phyloP scores from a whole-genome alignment of 2,329 filamentous ascomycete species.

The Neopestalotiopsis sp. region DNA sequence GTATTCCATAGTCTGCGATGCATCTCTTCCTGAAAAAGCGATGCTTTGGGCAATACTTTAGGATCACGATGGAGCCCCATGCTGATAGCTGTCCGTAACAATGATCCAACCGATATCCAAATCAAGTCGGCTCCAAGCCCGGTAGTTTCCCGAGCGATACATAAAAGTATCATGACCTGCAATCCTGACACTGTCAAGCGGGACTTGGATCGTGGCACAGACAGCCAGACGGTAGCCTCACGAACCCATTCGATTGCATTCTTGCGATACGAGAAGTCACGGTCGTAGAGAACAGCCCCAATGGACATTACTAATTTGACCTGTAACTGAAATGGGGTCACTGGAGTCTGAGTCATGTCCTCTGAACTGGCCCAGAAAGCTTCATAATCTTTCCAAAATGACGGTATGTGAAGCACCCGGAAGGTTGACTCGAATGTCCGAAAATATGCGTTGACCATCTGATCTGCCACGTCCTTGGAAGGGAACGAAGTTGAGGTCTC shows the following conservation, averaged over 20 bases:
- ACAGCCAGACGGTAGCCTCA: slow-evolving; percentile 60
- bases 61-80: slow-evolving; percentile 59
- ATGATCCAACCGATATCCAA: slow-evolving; percentile 51
- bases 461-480: slow-evolving; percentile 46
- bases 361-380: slow-evolving; percentile 47
- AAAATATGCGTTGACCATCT: slow-evolving; percentile 55
- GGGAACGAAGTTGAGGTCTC: slow-evolving; percentile 50
- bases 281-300: slow-evolving; percentile 56
- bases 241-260: slow-evolving; percentile 61
- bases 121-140: slow-evolving; percentile 49
- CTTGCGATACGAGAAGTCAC: slow-evolving; percentile 52
- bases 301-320: slow-evolving; percentile 64
- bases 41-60: slow-evolving; percentile 37
- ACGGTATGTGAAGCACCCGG: slow-evolving; percentile 56
- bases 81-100: slow-evolving; percentile 51
- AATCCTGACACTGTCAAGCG: slow-evolving; percentile 54
- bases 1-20: slow-evolving; percentile 58
- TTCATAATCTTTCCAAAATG: slow-evolving; percentile 54
- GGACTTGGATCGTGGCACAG: slow-evolving; percentile 57
- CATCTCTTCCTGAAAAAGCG: slow-evolving; percentile 47
- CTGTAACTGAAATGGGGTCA: slow-evolving; percentile 56
- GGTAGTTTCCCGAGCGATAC: slow-evolving; percentile 46
- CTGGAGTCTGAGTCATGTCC: slow-evolving; percentile 24
- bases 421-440: slow-evolving; percentile 51
- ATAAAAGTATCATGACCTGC: slow-evolving; percentile 50